These are phyloP conservation scores for Kurtzmaniella fragi DNA, from an alignment of 805 yeast species.

Conservation along the genomic window DNA sequence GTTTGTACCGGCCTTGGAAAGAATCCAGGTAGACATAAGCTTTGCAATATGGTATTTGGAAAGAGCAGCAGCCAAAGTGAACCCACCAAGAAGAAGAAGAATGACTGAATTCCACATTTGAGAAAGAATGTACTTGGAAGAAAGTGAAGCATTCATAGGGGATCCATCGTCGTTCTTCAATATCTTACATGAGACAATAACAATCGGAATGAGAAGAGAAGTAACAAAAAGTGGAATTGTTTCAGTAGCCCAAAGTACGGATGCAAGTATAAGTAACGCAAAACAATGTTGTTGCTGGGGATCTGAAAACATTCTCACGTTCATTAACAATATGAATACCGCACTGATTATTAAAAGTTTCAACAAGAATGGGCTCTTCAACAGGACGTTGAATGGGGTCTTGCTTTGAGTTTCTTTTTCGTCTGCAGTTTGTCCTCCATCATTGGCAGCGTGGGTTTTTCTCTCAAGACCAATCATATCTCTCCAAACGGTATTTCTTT, in stretches of 20 bases:
- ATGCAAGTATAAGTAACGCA: slow-evolving; percentile 76
- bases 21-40: slow-evolving; percentile 43
- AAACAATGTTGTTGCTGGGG: slow-evolving; percentile 46
- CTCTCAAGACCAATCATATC: slow-evolving; percentile 65
- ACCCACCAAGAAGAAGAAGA: slow-evolving; percentile 48
- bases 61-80: slow-evolving; percentile 50
- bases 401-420: slow-evolving; percentile 6
- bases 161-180: slow-evolving; percentile 51
- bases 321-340: slow-evolving; percentile 38
- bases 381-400: slow-evolving; percentile 18
- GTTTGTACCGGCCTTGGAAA: slow-evolving; percentile 46
- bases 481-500: slow-evolving; percentile 52
- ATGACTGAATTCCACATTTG: slow-evolving; percentile 54
- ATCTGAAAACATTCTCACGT: slow-evolving; percentile 29
- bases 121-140: slow-evolving; percentile 41
- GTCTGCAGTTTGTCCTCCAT: slow-evolving; percentile 15
- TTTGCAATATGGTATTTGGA: slow-evolving; percentile 52
- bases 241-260: slow-evolving; percentile 94
- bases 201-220: slow-evolving; percentile 73
- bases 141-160: slow-evolving; percentile 35
- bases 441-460: slow-evolving; percentile 68
- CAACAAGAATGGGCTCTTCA: slow-evolving; percentile 29
- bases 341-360: slow-evolving; percentile 44
- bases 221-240: slow-evolving; percentile 90
- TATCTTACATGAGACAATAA: slow-evolving; percentile 70